Base-by-base conservation (phyloP, 148 eudicot species). In the Cornus florida region DNA sequence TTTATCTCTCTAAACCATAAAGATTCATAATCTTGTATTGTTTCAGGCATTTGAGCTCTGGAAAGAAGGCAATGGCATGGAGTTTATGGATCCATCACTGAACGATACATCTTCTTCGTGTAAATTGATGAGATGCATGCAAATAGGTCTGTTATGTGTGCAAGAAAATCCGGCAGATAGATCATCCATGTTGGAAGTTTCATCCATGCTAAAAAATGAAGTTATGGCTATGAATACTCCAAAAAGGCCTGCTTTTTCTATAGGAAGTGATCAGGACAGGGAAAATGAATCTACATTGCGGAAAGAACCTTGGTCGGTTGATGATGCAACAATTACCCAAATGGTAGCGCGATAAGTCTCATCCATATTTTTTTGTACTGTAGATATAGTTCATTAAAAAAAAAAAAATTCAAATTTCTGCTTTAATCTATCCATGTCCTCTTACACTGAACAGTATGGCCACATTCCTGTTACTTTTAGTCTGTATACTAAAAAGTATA, bases 161-260 rank as follows among this genome's bases (percentile, higher is more conserved):
- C 81, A 86, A 70, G 84, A 75, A 72, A 81, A 79, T 59, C 83
- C 79, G 64, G 79, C 67, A 66, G 84, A 87, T 13, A 80, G 90
- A 69, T 88, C 90, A 57, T 76, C 86, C 39, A 87, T 87, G 84
- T 73, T 85, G 70, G 83, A 85, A 62, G 84, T 87, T 53, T 83
- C 69, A 11, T 73, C 90, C 0, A 85, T 87, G 86, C 69, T 87
- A 35, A 80, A 80, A 56, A 84, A 84, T 68, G 84, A 82, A 78
- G 75, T 3, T n/a, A 78, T 67, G 60, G 41, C 28, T 23, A 43
- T 72, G 2, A 77, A 73, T 43, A 68, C 43, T 48, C 87, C 90
- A 1, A 80, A 80, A 32, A 84, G 70, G 28, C 87, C 84, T 6
- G 87, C 86, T 11, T 83, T 77, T 71, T 83, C 82, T 33, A 78